A percentile compares a stretch with the other conserved stretches of the same genome.
Evolutionary conservation across 1,284 basidiomycete genomes (phyloP).

Genomic region (Omphalotus olearius): DNA sequence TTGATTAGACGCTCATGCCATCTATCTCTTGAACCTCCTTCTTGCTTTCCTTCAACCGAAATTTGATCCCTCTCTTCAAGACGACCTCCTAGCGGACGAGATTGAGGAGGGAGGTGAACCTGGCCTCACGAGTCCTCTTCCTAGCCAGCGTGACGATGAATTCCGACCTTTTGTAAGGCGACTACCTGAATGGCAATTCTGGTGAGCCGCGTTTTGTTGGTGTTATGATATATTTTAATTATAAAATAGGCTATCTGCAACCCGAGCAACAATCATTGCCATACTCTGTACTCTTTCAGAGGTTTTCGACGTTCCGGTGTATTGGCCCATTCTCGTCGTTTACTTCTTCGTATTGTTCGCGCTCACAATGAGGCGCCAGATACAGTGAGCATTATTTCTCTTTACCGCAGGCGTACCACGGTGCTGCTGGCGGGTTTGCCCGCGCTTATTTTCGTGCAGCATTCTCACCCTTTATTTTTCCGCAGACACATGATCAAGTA

Average conservation of each 20-base stretch:
- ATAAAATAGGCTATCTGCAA: conserved; percentile 76
- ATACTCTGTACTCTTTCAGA: conserved; percentile 78
- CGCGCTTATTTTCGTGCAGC: no score
- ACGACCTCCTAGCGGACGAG: conserved; percentile 91
- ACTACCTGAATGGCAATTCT: conserved; percentile 94
- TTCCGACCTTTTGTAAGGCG: conserved; percentile 96
- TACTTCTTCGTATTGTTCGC: conserved; percentile 89
- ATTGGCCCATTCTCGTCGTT: conserved; percentile 95
- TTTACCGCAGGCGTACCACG: background rate
- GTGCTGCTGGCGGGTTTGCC: no score
- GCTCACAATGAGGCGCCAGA: conserved; percentile 90
- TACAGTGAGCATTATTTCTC: conserved; percentile 62
- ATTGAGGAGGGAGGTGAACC: conserved; percentile 84
- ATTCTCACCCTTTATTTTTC: conserved; percentile 1
- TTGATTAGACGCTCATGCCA: conserved; percentile 74
- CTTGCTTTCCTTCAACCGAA: conserved; percentile 88
- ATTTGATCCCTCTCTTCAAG: conserved; percentile 94
- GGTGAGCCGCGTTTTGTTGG: conserved; percentile 47
- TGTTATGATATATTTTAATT: conserved; percentile 24
- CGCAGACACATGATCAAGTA: conserved; percentile 98
- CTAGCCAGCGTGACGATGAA: conserved; percentile 80
- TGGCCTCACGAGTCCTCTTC: conserved; percentile 37
- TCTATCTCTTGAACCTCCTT: conserved; percentile 89
- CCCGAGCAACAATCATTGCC: conserved; percentile 83
- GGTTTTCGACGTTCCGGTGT: conserved; percentile 92